These are phyloP conservation scores for Hordeum vulgare DNA, from an alignment of 176 grass and related monocot species.

Conservation along the genomic window MorexV3_pseudomolecules_assembly NC_058521.1:492104600-492105099, in stretches of 20 bases:
- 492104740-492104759: slow-evolving; percentile 13
- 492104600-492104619: not conserved
- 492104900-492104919: slow-evolving; percentile 80
- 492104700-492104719: not conserved
- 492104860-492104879: slow-evolving; percentile 78
- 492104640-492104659: not conserved
- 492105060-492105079: not conserved
- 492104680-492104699: not conserved
- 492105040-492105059: not conserved
- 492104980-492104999: slow-evolving; percentile 70
- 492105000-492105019: slow-evolving; percentile 47
- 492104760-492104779: slow-evolving; percentile 78
- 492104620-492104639: not conserved
- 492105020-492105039: not conserved
- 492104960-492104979: slow-evolving; percentile 51
- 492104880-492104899: slow-evolving; percentile 97
- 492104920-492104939: slow-evolving; percentile 70
- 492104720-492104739: not conserved
- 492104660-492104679: not conserved
- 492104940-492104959: slow-evolving; percentile 68
- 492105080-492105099: not conserved
- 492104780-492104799: slow-evolving; percentile 74
- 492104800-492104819: slow-evolving; percentile 77
- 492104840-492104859: slow-evolving; percentile 48
- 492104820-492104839: slow-evolving; percentile 50